Evolutionary conservation across 2,329 filamentous ascomycete genomes (phyloP).

Genomic region (Monosporascus sp.): DNA sequence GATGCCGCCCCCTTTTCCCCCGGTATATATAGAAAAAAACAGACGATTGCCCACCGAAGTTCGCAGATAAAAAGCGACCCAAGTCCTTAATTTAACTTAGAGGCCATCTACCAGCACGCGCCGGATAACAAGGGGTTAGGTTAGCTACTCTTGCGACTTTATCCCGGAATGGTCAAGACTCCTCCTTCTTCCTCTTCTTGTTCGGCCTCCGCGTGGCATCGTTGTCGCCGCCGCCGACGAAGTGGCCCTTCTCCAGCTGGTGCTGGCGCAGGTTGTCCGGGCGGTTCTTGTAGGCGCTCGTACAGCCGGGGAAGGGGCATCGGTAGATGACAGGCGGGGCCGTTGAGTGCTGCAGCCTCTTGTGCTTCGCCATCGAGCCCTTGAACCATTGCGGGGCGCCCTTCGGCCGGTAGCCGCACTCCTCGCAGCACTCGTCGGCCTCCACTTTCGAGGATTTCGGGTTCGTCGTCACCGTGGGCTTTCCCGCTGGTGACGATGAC

Average conservation of each 20-base stretch:
- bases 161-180: too few relatives aligned
- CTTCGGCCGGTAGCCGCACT: constrained; percentile 51
- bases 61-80: constrained; percentile 3
- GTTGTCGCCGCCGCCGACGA: constrained; percentile 39
- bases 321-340: constrained; percentile 46
- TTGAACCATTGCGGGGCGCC: constrained; percentile 55
- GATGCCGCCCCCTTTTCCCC: too few relatives aligned
- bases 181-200: constrained; percentile 41
- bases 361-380: constrained; percentile 55
- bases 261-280: constrained; percentile 52
- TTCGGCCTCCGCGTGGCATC: constrained; percentile 30
- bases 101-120: not conserved
- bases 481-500: too few relatives aligned
- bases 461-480: constrained; percentile 2
- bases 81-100: not conserved
- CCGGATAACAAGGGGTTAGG: too few relatives aligned
- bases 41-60: not conserved
- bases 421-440: constrained; percentile 41
- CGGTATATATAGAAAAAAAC: too few relatives aligned
- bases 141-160: too few relatives aligned
- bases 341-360: constrained; percentile 46
- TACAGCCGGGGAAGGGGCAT: constrained; percentile 49
- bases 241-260: constrained; percentile 51
- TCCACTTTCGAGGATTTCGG: constrained; percentile 30
- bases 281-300: constrained; percentile 50